Evolutionary conservation across 2,329 filamentous ascomycete species (phyloP).

Genomic region (Hypomyces rosellus): DNA sequence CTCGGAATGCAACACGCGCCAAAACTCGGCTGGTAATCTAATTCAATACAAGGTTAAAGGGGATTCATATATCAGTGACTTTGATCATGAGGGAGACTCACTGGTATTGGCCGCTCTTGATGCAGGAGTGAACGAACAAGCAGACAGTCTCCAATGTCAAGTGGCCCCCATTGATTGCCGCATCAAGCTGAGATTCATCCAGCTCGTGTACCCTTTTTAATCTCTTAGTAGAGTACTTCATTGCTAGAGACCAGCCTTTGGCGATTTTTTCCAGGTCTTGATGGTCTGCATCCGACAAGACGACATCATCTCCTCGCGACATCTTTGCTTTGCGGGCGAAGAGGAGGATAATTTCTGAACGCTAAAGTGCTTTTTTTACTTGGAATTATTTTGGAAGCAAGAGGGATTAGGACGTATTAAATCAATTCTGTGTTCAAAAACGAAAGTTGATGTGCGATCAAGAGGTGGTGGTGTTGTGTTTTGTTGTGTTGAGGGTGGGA

Average conservation of each 20-base stretch:
- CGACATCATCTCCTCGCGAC: not conserved
- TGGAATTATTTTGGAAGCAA: not conserved
- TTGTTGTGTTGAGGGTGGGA: too few relatives aligned
- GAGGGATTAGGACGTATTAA: too few relatives aligned
- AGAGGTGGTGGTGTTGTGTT: too few relatives aligned
- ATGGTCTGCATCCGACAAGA: constrained; percentile 21
- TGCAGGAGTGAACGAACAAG: constrained; percentile 33
- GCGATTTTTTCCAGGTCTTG: constrained; percentile 28
- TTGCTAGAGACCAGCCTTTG: constrained; percentile 33
- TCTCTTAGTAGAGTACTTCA: constrained; percentile 29
- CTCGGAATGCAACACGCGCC: constrained; percentile 31
- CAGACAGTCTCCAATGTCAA: constrained; percentile 34
- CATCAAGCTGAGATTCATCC: constrained; percentile 27
- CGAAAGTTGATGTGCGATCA: too few relatives aligned
- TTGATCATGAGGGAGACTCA: constrained; percentile 13
- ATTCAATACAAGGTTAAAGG: not conserved
- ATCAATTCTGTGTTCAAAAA: too few relatives aligned
- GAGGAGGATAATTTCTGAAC: not conserved
- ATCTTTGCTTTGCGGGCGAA: not conserved
- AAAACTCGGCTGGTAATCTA: constrained; percentile 32
- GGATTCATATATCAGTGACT: not conserved
- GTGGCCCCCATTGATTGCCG: constrained; percentile 25
- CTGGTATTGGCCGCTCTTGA: constrained; percentile 33
- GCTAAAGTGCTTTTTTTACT: not conserved
- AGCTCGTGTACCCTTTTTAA: constrained; percentile 26